Conservation (phyloP, 495 filamentous ascomycete species). For the Penicillium verhagenii region DNA sequence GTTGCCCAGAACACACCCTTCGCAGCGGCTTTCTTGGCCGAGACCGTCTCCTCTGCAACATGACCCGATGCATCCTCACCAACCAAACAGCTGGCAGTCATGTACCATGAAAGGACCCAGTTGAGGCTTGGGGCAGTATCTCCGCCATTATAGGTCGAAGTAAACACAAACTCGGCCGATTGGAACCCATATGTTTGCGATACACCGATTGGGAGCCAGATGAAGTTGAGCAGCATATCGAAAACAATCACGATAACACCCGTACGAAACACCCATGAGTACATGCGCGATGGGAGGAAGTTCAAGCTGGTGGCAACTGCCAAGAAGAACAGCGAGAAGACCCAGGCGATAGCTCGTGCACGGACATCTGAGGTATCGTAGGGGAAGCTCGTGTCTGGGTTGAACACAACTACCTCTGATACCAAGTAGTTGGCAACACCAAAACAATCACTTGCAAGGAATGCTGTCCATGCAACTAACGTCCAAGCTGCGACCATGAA, state of each 20-base stretch:
- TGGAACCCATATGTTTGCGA: slow-evolving; percentile 35
- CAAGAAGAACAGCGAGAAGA: slow-evolving; percentile 32
- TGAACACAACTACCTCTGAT: slow-evolving; percentile 32
- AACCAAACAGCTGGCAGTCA: slow-evolving; percentile 32
- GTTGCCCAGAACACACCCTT: slow-evolving; percentile 39
- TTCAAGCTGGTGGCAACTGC: slow-evolving; percentile 32
- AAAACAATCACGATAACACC: slow-evolving; percentile 34
- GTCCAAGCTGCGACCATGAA: slow-evolving; percentile 38
- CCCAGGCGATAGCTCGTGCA: slow-evolving; percentile 34
- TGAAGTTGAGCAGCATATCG: slow-evolving; percentile 38
- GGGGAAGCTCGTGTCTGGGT: slow-evolving; percentile 32
- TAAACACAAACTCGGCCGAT: slow-evolving; percentile 34
- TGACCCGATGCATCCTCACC: slow-evolving; percentile 38
- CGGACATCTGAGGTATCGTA: slow-evolving; percentile 29
- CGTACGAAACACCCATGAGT: slow-evolving; percentile 36
- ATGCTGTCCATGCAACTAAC: slow-evolving; percentile 36
- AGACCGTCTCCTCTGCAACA: slow-evolving; percentile 36
- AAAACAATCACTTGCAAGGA: slow-evolving; percentile 37
- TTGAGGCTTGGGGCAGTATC: slow-evolving; percentile 29
- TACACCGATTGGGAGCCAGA: slow-evolving; percentile 37
- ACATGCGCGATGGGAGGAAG: slow-evolving; percentile 32
- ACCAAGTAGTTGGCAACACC: slow-evolving; percentile 37
- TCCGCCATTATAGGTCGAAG: slow-evolving; percentile 34
- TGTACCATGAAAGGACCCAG: slow-evolving; percentile 38
- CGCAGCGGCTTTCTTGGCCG: slow-evolving; percentile 37